phyloP scores from a whole-genome alignment of 2,329 filamentous ascomycete genomes.

The Nigrospora oryzae region DNA sequence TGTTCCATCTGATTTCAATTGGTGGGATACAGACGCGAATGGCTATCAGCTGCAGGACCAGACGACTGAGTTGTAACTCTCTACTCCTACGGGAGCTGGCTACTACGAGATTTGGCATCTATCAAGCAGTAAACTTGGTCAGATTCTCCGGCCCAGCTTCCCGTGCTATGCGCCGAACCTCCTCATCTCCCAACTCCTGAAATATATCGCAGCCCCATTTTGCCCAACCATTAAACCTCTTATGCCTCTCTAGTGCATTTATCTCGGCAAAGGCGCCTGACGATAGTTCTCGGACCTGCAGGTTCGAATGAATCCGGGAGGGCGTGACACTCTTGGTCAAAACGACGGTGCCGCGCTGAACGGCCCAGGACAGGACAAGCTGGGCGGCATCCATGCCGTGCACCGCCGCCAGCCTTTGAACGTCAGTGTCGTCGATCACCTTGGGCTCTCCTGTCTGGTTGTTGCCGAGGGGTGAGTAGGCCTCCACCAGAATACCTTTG shows the following conservation, averaged over 20 bases:
- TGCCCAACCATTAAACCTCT: conserved; percentile 32
- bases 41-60: no score
- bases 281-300: conserved; percentile 27
- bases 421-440: conserved; percentile 37
- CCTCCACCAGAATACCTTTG: conserved; percentile 52
- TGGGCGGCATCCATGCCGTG: conserved; percentile 29
- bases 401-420: conserved; percentile 36
- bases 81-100: no score
- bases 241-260: conserved; percentile 28
- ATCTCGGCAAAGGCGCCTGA: conserved; percentile 26
- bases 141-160: conserved; percentile 24
- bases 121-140: conserved; percentile 1
- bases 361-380: conserved; percentile 35
- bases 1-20: no score
- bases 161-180: conserved; percentile 21
- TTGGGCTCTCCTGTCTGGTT: conserved; percentile 34
- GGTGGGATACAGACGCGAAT: no score
- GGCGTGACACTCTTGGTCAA: conserved; percentile 36
- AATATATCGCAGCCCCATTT: conserved; percentile 36
- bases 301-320: conserved; percentile 29
- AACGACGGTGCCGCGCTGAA: conserved; percentile 33
- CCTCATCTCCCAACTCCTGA: conserved; percentile 28
- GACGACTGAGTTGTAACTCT: no score
- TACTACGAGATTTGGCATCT: no score
- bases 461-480: conserved; percentile 57